Percentiles rank a stretch among this genome's conserved stretches.
Evolutionary conservation across 176 grass and related monocot species (phyloP).

Genomic region (Dactylis glomerata): DNA sequence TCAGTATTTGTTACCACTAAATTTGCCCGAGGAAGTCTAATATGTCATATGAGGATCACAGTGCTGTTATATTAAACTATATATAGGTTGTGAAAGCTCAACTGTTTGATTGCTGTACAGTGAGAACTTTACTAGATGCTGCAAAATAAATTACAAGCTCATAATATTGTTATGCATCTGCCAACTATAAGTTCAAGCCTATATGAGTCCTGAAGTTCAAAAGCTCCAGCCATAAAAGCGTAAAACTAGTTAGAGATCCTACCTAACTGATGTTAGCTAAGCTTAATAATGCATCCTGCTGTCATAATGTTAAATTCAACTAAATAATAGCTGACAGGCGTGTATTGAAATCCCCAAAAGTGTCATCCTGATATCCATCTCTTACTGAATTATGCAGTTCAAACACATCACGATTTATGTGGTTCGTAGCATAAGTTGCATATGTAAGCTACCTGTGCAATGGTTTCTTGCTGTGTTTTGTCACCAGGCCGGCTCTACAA

Average conservation of each 20-base stretch:
- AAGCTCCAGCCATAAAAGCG: neutral
- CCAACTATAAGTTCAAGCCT: neutral
- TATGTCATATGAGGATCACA: neutral
- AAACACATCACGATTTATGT: neutral
- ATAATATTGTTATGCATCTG: neutral
- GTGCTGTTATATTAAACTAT: neutral
- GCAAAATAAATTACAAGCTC: neutral
- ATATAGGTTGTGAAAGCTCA: neutral
- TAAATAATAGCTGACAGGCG: neutral
- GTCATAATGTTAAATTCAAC: neutral
- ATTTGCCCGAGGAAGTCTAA: neutral
- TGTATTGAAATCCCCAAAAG: neutral
- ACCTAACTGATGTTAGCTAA: neutral
- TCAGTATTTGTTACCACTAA: slow-evolving; percentile 7
- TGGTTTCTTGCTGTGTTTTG: neutral
- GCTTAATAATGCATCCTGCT: neutral
- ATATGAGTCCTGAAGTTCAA: neutral
- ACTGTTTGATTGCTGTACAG: neutral
- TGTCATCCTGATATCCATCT: neutral
- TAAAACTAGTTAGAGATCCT: slow-evolving; percentile 4
- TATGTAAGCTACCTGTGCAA: neutral
- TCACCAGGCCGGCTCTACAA: neutral
- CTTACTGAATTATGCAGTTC: neutral
- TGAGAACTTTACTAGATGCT: neutral
- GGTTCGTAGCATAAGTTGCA: neutral